A percentile compares a stretch with the other conserved stretches of the same genome.
Conservation (phyloP, 129 eudicot genomes). For the Lactuca sativa region DNA sequence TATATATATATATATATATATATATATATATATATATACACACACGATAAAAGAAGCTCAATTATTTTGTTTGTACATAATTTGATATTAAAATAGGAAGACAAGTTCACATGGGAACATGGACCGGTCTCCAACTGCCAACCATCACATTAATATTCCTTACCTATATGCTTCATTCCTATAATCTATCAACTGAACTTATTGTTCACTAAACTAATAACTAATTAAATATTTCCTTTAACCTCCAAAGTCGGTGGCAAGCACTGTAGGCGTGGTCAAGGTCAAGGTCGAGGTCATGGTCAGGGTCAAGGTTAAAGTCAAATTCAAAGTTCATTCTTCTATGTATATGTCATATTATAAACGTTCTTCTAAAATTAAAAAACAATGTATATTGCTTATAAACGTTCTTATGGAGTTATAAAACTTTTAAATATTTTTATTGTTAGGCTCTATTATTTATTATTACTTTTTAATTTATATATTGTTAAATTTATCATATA, state of each 20-base stretch:
- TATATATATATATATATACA: not conserved
- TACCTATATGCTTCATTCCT: not conserved
- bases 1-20: no score
- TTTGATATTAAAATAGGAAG: constrained; percentile 6
- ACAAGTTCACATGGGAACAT: constrained; percentile 30
- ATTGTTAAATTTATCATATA: no score
- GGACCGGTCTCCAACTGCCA: constrained; percentile 16
- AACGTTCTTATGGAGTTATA: no score
- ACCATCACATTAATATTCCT: not conserved
- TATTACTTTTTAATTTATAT: no score
- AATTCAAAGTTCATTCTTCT: no score
- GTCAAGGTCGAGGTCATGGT: not conserved
- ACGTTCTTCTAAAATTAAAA: no score
- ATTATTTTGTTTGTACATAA: constrained; percentile 17
- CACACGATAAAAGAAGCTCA: not conserved
- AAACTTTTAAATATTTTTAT: no score
- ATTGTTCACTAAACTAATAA: not conserved
- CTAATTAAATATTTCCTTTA: not conserved
- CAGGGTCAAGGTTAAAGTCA: no score
- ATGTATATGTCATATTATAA: no score
- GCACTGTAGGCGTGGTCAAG: constrained; percentile 12
- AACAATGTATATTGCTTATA: no score
- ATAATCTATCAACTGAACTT: not conserved
- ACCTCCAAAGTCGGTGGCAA: not conserved
- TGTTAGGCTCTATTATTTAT: no score